phyloP scores from a whole-genome alignment of 2,329 filamentous ascomycete species.

The Fusarium nurragi region DNA sequence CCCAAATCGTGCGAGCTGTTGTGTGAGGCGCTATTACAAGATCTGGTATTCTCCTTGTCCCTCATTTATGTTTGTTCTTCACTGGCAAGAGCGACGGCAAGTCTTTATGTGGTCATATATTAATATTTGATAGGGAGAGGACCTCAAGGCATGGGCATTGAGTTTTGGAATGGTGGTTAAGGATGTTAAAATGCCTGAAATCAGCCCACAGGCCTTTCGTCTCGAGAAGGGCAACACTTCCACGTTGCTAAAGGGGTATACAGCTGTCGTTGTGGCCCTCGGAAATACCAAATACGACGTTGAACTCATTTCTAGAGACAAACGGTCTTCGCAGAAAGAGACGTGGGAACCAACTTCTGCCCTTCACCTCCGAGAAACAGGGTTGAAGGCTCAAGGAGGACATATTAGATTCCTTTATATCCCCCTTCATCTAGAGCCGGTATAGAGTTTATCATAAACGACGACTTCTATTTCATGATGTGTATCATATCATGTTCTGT shows the following conservation, averaged over 20 bases:
- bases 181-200: constrained; percentile 38
- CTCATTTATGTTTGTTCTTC: constrained; percentile 5
- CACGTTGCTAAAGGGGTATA: constrained; percentile 41
- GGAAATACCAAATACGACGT: constrained; percentile 41
- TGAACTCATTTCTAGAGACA: constrained; percentile 40
- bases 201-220: constrained; percentile 41
- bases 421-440: constrained; percentile 39
- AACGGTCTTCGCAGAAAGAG: constrained; percentile 33
- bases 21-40: constrained; percentile 36
- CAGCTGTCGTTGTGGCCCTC: constrained; percentile 40
- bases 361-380: constrained; percentile 41
- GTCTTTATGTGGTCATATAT: constrained; percentile 2
- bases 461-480: constrained; percentile 40
- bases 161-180: constrained; percentile 39
- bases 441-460: constrained; percentile 15
- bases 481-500: constrained; percentile 43
- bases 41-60: constrained; percentile 33
- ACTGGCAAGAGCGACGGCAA: background rate
- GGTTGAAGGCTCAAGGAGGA: constrained; percentile 38
- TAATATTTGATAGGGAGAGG: constrained; percentile 28
- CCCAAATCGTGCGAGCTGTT: constrained; percentile 39
- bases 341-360: constrained; percentile 38
- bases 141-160: constrained; percentile 40
- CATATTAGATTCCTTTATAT: constrained; percentile 43
- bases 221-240: constrained; percentile 43